Evolutionary conservation across 345 rosid species (phyloP), one percentile per base, ranked within the genome.

Genomic region (Brassica cretica): DNA sequence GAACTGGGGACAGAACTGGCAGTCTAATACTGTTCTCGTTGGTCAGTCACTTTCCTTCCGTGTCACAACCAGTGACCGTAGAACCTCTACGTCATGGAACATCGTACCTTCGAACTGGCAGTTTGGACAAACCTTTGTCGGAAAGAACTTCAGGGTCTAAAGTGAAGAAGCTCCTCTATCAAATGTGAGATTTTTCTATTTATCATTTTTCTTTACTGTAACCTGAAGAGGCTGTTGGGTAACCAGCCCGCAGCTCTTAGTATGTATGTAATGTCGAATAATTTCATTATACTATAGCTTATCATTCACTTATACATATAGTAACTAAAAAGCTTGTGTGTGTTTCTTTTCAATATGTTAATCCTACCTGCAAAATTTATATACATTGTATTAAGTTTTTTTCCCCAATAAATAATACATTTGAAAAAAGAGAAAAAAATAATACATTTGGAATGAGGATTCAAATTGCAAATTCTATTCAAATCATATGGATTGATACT

Each of bases 1-100:
- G 18, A 89, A 89, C 83, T 87, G 93, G 93, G 93, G 91, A 60
- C 93, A 89, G 66, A 87, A 89, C 82, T 89, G 91, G 91, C 93
- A 89, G 76, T 83, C 89, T 19, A 88, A 88, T 74, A 53, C 72
- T 12, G 84, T 87, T 58, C 82, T 89, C 64, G 86, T 84, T 66
- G 93, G 91, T 63, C 93, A 89, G 85, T 81, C 93, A 58, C 89
- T 89, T 15, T 88, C 91, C 1, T 89, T 91, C 71, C 79, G 97
- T 76, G 96, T 91, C 78, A 87, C 88, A 37, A 83, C 82, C 76
- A 89, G 93, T 69, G 96, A 91, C 68, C 81, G 88, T 7, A 83
- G 93, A 56, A 84, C 84, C 5, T 84, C 93, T 67, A 91, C 96
- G 30, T 91, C 96, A 1, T 88, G 89, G 93, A 89, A 91, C 75